A percentile compares a stretch with the other conserved stretches of the same genome.
phyloP scores from a whole-genome alignment of 345 rosid species.

The Salix viminalis region DNA sequence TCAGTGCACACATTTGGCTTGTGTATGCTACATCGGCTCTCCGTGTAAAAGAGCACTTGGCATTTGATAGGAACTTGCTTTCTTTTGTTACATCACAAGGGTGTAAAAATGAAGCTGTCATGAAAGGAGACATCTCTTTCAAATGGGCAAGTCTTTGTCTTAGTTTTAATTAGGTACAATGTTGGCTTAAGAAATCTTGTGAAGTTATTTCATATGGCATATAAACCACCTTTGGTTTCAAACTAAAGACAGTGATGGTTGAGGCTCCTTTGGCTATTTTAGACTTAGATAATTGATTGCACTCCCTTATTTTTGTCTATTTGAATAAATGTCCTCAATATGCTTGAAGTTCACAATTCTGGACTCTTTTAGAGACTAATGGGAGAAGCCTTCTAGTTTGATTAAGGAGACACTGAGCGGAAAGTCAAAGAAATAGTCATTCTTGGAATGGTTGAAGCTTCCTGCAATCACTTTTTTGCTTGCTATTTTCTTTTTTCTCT shows the following conservation, averaged over 20 bases:
- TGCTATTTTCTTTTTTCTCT: neutral
- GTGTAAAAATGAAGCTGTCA: neutral
- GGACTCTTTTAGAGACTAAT: neutral
- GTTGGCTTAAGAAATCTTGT: neutral
- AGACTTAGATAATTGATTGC: neutral
- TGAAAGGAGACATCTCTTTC: neutral
- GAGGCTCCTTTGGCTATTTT: neutral
- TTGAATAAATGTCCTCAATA: neutral
- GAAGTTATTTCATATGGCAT: neutral
- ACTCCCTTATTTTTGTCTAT: neutral
- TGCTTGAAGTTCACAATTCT: neutral
- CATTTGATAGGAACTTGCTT: neutral
- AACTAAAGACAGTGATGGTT: neutral
- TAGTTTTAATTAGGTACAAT: neutral
- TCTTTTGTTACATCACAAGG: neutral
- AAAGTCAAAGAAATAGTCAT: neutral
- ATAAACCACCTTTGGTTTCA: neutral
- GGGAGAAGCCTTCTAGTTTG: neutral
- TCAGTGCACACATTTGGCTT: neutral
- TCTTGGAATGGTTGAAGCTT: neutral
- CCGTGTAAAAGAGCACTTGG: neutral
- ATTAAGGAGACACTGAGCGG: neutral
- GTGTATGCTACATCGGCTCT: neutral
- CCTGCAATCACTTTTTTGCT: neutral
- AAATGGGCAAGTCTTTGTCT: neutral